phyloP scores from a whole-genome alignment of 306 rosid species.

The Ziziphus jujuba region DNA sequence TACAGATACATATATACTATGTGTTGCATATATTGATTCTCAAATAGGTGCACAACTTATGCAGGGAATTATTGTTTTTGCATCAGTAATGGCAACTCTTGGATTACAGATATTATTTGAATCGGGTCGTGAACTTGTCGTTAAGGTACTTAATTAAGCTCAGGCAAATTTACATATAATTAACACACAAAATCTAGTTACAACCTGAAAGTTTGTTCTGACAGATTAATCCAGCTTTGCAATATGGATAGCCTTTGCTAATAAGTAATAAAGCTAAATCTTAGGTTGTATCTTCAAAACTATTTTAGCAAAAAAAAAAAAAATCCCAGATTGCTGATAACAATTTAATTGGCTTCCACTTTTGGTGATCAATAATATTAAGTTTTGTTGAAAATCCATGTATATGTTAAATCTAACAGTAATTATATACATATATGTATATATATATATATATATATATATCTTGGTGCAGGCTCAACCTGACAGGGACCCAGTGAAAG shows the following conservation, averaged over 20 bases:
- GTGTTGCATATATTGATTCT: neutral
- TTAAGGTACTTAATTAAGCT: slow-evolving; percentile 57
- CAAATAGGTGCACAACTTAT: neutral
- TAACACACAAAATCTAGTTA: no score
- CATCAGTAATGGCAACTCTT: slow-evolving; percentile 92
- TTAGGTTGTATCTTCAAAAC: no score
- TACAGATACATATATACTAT: neutral
- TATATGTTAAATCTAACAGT: neutral
- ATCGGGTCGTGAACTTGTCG: slow-evolving; percentile 63
- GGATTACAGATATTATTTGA: slow-evolving; percentile 84
- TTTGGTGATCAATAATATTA: neutral
- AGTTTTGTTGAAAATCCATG: no score
- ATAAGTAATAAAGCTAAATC: no score
- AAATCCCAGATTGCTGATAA: no score
- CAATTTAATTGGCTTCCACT: neutral
- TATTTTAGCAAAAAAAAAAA: no score
- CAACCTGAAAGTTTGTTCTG: no score
- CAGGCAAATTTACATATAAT: no score
- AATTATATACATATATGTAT: no score
- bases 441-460: no score
- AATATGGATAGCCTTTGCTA: no score
- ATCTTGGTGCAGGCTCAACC: slow-evolving; percentile 56
- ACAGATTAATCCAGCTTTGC: no score
- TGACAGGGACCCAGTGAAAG: slow-evolving; percentile 59
- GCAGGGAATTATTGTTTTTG: slow-evolving; percentile 91